Evolutionary conservation across 495 filamentous ascomycete genomes (phyloP), one percentile per base, ranked within the genome.

Genomic region (Trichocladium antarcticum): DNA sequence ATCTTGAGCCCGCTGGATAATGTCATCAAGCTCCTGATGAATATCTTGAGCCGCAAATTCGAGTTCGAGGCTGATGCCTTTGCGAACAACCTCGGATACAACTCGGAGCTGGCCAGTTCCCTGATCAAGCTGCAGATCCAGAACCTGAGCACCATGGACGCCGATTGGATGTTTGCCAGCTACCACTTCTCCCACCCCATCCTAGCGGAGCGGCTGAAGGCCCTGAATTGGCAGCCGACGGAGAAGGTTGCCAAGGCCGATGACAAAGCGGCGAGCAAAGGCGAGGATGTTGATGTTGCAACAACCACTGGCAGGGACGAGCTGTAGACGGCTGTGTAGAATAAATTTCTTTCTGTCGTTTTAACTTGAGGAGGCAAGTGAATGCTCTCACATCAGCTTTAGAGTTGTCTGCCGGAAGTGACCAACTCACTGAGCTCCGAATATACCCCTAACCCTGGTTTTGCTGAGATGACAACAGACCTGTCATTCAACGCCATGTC

Each of bases 141-240:
- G 70, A 98, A 98, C 60, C 75, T 98, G 48, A 89, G 87, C 70
- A 93, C 85, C 48, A 96, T 97, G 90, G 93, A 98, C 64, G 92
- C 92, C 35, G 93, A 98, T 65, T 93, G 84, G 84, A 76, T 95
- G 71, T 98, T 95, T 66, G 89, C 93, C 21, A 89, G 82, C 71
- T 98, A 97, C 71, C 86, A 97, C 70, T 95, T 89, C 76, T 95
- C 89, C 7, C 92, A 98, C 68, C 92, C 92, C 1, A 97, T 97
- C 55, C 76, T 98, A 46, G 82, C 89, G 7, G 93, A 98, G 75
- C 78, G 92, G 54, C 71, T 98, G 55, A 86, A 82, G 69, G 92
- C 90, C 0, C 73, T 98, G 27, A 82, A 85, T 51, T 97, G 89
- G 89, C 61, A 64, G 32, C 55, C 71, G 35, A 73, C 66, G 12